Evolutionary conservation across 2,329 filamentous ascomycete species (phyloP).

Genomic region (Cladorrhinum sp.): DNA sequence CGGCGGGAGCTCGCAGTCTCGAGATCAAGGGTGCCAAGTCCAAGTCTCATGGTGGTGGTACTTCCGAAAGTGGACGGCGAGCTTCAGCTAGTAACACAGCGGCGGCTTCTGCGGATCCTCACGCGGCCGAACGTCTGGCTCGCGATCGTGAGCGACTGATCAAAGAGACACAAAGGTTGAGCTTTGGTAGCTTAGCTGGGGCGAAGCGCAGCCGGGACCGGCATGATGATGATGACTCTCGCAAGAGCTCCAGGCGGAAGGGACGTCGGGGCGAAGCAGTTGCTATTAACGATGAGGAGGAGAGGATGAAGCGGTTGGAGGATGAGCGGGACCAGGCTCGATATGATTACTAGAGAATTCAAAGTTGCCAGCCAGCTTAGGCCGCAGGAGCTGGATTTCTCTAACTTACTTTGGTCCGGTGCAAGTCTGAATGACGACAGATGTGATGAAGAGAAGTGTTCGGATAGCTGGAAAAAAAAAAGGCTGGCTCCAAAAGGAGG

Average conservation of each 20-base stretch:
- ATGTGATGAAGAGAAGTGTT: neutral
- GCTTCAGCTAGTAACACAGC: slow-evolving; percentile 35
- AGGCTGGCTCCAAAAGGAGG: neutral
- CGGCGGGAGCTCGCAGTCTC: slow-evolving; percentile 26
- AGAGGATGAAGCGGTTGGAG: slow-evolving; percentile 55
- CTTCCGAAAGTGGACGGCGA: slow-evolving; percentile 33
- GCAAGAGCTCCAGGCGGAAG: slow-evolving; percentile 42
- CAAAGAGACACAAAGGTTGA: slow-evolving; percentile 65
- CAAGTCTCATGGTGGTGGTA: slow-evolving; percentile 1
- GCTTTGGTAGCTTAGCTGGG: slow-evolving; percentile 45
- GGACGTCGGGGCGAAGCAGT: slow-evolving; percentile 48
- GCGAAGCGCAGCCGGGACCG: slow-evolving; percentile 51
- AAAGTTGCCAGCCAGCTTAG: neutral
- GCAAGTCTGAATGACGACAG: neutral
- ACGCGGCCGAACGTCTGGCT: slow-evolving; percentile 67
- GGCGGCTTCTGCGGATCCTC: slow-evolving; percentile 46
- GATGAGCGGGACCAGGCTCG: slow-evolving; percentile 56
- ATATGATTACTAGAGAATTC: slow-evolving; percentile 29
- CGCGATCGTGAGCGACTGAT: slow-evolving; percentile 63
- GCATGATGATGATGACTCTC: slow-evolving; percentile 31
- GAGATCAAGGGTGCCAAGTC: slow-evolving; percentile 39
- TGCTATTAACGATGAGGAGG: slow-evolving; percentile 49
- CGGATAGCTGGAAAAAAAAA: neutral
- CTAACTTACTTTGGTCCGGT: neutral
- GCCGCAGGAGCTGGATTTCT: too few species aligned